Evolutionary conservation across 306 rosid genomes (phyloP), one percentile per base, ranked within the genome.

Genomic region (Gillenia trifoliata): DNA sequence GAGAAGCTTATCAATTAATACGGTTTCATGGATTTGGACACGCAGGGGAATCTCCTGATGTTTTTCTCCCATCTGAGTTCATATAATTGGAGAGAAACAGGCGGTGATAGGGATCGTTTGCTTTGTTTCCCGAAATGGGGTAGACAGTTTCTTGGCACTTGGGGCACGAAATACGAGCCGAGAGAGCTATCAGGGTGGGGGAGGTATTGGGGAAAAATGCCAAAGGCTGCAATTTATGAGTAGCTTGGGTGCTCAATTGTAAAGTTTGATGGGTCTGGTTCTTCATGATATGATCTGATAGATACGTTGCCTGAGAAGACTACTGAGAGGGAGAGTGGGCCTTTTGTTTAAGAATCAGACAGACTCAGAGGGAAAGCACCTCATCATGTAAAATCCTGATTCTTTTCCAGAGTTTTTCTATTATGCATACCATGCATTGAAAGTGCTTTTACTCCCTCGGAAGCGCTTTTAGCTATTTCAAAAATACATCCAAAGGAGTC

Each of bases 31-130:
- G 17, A 15, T 41, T 68, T 30, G 80, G 74, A 68, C 33, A 67
- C 22, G 68, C 79, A 76, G 43, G 74, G 49, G 31, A 76, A 67
- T 76, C 80, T 56, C 62, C 73, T 40, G 68, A 23, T 13, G 50
- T 10, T 43, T 33, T 10, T 25, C 34, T 31, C 50, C 49, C 71
- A 74, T 23, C 20, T 33, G 29, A 31, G 38, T 12, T 3, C 4
- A 19, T 41, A 1, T 11, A 13, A 56, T 33, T 12, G 66, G 57
- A 16, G 31, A 26, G 43, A 31, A 64, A 17, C 3, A 41, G 56
- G 29, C 62, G 63, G 63, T 75, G 54, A 23, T 23, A 61, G 7
- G 2, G 60, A 25, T 52, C 19, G 50, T 31, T 45, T 74, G 70
- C 78, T 47, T 41, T 74, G 34, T 68, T 68, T 76, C 70, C 61